Evolutionary conservation across 768 basidiomycete species (phyloP).

Genomic region (Collybia mongolica): DNA sequence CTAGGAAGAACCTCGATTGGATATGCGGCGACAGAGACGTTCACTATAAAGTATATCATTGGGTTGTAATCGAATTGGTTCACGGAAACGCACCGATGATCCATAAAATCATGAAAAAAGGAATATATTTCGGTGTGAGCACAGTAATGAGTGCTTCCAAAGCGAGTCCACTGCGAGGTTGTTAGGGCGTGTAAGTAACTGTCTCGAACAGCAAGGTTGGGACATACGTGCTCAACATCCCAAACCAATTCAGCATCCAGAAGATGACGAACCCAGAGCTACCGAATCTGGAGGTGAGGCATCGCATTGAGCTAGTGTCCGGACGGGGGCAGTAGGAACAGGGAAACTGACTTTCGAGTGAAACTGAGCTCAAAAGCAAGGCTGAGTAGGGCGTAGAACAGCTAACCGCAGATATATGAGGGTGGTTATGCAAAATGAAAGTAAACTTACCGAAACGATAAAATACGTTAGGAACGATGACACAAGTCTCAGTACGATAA

Average conservation of each 20-base stretch:
- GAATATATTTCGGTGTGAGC: conserved; percentile 53
- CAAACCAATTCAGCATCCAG: conserved; percentile 70
- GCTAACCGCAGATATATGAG: conserved; percentile 24
- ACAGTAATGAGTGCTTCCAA: conserved; percentile 62
- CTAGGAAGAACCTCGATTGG: conserved; percentile 59
- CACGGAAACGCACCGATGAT: conserved; percentile 50
- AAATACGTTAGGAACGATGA: conserved; percentile 34
- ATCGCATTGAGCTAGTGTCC: neutral
- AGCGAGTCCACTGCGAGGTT: conserved; percentile 50
- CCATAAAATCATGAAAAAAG: conserved; percentile 68
- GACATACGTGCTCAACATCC: conserved; percentile 59
- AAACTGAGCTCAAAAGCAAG: conserved; percentile 63
- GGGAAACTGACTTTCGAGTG: conserved; percentile 37
- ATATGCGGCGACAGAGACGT: conserved; percentile 58
- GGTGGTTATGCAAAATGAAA: neutral
- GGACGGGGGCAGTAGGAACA: neutral
- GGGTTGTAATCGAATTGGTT: neutral
- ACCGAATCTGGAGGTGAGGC: conserved; percentile 37
- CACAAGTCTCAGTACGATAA: conserved; percentile 31
- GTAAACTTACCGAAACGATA: conserved; percentile 31
- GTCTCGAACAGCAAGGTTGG: neutral
- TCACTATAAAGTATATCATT: conserved; percentile 32
- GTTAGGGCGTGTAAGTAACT: neutral
- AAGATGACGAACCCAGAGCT: conserved; percentile 57
- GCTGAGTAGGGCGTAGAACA: conserved; percentile 62